Conservation (phyloP, 129 eudicot genomes). For the Centella asiatica region DNA sequence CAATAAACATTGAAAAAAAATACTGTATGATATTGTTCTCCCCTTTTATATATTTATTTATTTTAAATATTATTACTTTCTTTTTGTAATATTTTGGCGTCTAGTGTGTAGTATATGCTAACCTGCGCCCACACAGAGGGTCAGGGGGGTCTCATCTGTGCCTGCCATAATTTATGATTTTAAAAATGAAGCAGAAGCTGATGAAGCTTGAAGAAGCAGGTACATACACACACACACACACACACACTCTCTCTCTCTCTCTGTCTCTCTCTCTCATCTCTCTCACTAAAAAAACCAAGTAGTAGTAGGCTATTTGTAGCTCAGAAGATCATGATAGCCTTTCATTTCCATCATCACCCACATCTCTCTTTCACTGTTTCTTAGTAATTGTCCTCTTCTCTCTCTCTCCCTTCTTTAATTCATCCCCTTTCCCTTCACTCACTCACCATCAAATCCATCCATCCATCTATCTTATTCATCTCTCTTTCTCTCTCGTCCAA, state of each 20-base stretch:
- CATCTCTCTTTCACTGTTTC: background rate
- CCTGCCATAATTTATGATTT: conserved; percentile 10
- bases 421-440: background rate
- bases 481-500: background rate
- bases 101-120: background rate
- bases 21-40: too few species aligned
- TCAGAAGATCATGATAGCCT: conserved; percentile 19
- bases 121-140: background rate
- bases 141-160: conserved; percentile 7
- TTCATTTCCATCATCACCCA: background rate
- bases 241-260: background rate
- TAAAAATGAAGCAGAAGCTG: conserved; percentile 1
- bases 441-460: conserved; percentile 16
- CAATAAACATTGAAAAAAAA: too few species aligned
- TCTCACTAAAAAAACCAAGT: background rate
- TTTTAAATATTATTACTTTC: too few species aligned
- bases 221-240: background rate
- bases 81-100: too few species aligned
- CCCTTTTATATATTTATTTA: too few species aligned
- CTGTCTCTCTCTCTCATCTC: background rate
- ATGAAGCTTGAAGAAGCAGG: background rate
- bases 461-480: background rate
- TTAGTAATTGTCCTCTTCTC: background rate
- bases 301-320: background rate
- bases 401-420: conserved; percentile 4